Evolutionary conservation across 1,284 basidiomycete genomes (phyloP).

Genomic region (Fomitopsis betulina): DNA sequence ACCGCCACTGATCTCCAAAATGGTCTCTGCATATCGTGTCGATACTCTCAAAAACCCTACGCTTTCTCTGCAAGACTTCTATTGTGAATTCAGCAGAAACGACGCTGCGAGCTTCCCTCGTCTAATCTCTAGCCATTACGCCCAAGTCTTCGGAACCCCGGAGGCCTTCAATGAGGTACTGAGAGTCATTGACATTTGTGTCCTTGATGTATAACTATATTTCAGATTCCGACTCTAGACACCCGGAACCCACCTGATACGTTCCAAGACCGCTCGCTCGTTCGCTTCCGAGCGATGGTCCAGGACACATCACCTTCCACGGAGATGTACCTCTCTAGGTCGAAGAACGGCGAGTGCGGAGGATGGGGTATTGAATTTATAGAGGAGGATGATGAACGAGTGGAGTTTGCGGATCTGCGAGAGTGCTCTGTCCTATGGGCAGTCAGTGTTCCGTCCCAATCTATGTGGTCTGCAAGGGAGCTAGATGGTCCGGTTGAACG

Average conservation of each 20-base stretch:
- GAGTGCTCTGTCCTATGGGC: slow-evolving; percentile 67
- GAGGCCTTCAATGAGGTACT: slow-evolving; percentile 43
- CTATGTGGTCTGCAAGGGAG: slow-evolving; percentile 40
- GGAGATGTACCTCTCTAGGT: slow-evolving; percentile 61
- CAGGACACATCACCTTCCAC: slow-evolving; percentile 72
- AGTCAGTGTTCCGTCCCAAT: slow-evolving; percentile 63
- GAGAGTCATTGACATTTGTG: not conserved
- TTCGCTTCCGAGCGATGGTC: slow-evolving; percentile 72
- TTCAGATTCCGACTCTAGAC: slow-evolving; percentile 53
- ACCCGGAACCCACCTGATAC: slow-evolving; percentile 40
- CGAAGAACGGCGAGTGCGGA: slow-evolving; percentile 40
- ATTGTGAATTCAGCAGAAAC: slow-evolving; percentile 19
- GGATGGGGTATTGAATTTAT: slow-evolving; percentile 62
- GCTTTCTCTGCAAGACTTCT: slow-evolving; percentile 42
- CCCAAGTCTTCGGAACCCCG: slow-evolving; percentile 35
- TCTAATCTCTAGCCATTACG: slow-evolving; percentile 47
- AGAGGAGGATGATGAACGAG: slow-evolving; percentile 22
- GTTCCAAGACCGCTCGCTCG: slow-evolving; percentile 46
- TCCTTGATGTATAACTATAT: not conserved
- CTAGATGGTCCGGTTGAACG: slow-evolving; percentile 25
- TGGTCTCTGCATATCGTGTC: slow-evolving; percentile 48
- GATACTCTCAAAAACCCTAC: slow-evolving; percentile 48
- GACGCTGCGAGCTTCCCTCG: slow-evolving; percentile 36
- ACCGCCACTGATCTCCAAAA: slow-evolving; percentile 14
- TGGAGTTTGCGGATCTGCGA: slow-evolving; percentile 48